Conservation (phyloP, 306 rosid species). For the Cucumis sativus region Cucumber_9930_V3 NC_026659.2:13903501-13904000, state of each 20-base stretch:
- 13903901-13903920: conserved; percentile 12
- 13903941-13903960: not conserved
- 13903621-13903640: not conserved
- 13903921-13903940: conserved; percentile 11
- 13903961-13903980: conserved; percentile 16
- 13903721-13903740: not conserved
- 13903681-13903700: not conserved
- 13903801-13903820: not conserved
- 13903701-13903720: not conserved
- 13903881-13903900: conserved; percentile 5
- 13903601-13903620: not conserved
- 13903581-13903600: not conserved
- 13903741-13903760: not conserved
- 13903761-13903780: not conserved
- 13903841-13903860: not conserved
- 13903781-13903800: not conserved
- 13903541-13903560: not conserved
- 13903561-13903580: not conserved
- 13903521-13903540: not conserved
- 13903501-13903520: no score
- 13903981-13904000: conserved; percentile 9
- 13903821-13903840: conserved; percentile 7
- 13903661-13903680: not conserved
- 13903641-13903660: not conserved
- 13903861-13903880: not conserved